Evolutionary conservation across 2,329 filamentous ascomycete species (phyloP), one percentile per base, ranked within the genome.

Genomic region (Talaromyces sp.): DNA sequence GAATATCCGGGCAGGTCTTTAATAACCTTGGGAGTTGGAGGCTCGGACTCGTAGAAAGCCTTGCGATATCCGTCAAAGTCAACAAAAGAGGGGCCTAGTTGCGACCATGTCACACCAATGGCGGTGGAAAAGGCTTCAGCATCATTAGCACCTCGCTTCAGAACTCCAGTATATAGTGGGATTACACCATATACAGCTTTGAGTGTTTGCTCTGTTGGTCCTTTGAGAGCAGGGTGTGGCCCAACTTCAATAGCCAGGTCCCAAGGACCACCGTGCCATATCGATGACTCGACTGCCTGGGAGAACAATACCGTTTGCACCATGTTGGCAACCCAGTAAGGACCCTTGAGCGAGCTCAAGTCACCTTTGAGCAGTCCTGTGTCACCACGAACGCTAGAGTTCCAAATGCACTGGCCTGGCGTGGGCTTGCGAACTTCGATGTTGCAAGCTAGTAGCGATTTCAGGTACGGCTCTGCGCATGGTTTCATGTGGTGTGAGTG

Each of bases 401-500:
- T 50, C 53, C 53, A 60, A n/a, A 29, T 41, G 31, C 58, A 60
- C n/a, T 46, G 6, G 21, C 26, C 62, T 58, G 14, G 27, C 6
- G 26, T 52, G 4, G 31, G 62, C 4, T n/a, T 62, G 26, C 54
- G 55, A 10, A 63, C 46, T 27, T 51, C 48, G 60, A 64, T 67
- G 8, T 63, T 59, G 19, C 56, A 52, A 10, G 27, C 43, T 8
- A 54, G 32, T 11, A 61, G 54, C 50, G 57, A 54, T 31, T 41
- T 73, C 71, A 29, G 62, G 54, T 78, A 77, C 2, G 67, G 63
- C 6, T 59, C 64, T 5, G 69, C 66, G 52, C 72, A 73, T 3
- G 67, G 58, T 24, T 69, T 10, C 76, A 79, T 76, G 52, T 78
- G 74, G 19, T 69, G 67, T 1, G 74, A 75, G 61, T 79, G 77